Evolutionary conservation across 257 asterid genomes (phyloP).

Genomic region (Osmanthus fragrans): DNA sequence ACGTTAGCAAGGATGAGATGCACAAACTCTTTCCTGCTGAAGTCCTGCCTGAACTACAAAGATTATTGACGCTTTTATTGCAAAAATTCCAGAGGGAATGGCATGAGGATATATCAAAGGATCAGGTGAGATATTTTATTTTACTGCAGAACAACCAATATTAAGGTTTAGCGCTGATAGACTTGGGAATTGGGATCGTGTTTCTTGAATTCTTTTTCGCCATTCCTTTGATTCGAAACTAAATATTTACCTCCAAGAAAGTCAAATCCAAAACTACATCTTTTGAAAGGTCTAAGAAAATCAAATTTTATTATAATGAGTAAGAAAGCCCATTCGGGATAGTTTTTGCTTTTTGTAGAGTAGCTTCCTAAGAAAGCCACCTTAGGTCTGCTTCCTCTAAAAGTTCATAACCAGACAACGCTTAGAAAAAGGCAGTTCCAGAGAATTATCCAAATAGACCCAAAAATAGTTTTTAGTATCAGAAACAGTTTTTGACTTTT

Average conservation of each 20-base stretch:
- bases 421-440: too few species aligned
- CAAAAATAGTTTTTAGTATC: too few species aligned
- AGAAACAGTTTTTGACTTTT: too few species aligned
- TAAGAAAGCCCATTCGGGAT: too few species aligned
- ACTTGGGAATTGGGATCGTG: neutral
- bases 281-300: neutral
- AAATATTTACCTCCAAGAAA: neutral
- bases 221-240: neutral
- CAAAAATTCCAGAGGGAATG: slow-evolving; percentile 76
- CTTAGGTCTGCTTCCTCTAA: too few species aligned
- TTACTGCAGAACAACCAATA: neutral
- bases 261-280: neutral
- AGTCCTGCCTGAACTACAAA: slow-evolving; percentile 71
- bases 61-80: slow-evolving; percentile 63
- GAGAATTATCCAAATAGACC: neutral
- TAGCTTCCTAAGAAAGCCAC: too few species aligned
- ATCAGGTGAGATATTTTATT: slow-evolving; percentile 43
- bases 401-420: too few species aligned
- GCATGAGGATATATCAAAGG: slow-evolving; percentile 65
- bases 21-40: slow-evolving; percentile 64
- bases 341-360: too few species aligned
- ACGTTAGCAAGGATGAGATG: slow-evolving; percentile 52
- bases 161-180: neutral
- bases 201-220: neutral
- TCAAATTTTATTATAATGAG: neutral